Evolutionary conservation across 2,329 filamentous ascomycete genomes (phyloP).

Genomic region (Zymoseptoria pseudotritici): DNA sequence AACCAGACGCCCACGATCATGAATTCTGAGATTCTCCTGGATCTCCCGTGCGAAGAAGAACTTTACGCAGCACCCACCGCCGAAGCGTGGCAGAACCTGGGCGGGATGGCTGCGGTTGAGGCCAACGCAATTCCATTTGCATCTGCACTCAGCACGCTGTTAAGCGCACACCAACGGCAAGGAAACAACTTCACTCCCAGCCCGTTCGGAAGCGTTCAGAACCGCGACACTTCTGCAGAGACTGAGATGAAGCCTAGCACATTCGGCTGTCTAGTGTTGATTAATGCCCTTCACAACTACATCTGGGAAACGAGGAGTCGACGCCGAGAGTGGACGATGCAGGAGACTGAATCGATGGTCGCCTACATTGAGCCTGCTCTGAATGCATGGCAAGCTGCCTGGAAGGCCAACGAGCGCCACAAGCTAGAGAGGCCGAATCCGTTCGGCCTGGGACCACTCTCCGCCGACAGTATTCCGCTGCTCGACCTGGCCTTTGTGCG

Average conservation of each 20-base stretch:
- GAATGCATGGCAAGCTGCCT: constrained; percentile 88
- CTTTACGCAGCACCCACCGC: constrained; percentile 78
- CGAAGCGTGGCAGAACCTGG: constrained; percentile 71
- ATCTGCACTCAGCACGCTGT: constrained; percentile 68
- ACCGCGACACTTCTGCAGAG: constrained; percentile 25
- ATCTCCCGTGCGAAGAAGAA: constrained; percentile 88
- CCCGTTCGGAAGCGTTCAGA: constrained; percentile 18
- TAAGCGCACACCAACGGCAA: constrained; percentile 65
- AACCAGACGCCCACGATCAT: constrained; percentile 86
- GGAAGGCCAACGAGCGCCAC: constrained; percentile 79
- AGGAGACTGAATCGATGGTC: constrained; percentile 94
- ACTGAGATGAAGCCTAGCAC: constrained; percentile 73
- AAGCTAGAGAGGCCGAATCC: constrained; percentile 79
- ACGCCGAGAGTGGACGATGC: constrained; percentile 81
- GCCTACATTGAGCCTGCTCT: constrained; percentile 88
- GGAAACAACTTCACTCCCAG: constrained; percentile 17
- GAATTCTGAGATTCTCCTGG: constrained; percentile 85
- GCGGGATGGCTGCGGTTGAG: constrained; percentile 61
- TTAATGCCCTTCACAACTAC: constrained; percentile 93
- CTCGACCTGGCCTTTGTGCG: constrained; percentile 88
- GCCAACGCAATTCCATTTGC: constrained; percentile 72
- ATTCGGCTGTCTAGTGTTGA: constrained; percentile 83
- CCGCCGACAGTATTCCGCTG: constrained; percentile 83
- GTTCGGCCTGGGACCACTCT: constrained; percentile 71
- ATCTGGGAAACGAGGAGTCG: constrained; percentile 95